phyloP scores from a whole-genome alignment of 306 rosid species.

The Cicer pinnatifidum region DNA sequence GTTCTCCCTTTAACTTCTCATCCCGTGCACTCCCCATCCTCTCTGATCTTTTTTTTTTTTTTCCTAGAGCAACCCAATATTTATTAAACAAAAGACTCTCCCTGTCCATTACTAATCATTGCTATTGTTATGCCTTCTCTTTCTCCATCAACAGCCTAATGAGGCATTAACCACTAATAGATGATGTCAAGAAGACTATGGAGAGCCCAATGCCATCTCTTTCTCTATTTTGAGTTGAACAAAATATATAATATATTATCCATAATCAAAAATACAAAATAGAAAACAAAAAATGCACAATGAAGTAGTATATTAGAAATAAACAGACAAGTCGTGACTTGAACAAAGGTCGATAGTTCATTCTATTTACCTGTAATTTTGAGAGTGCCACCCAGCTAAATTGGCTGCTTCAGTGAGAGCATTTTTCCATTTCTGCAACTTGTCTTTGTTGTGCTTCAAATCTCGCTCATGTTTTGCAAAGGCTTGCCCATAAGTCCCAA shows the following conservation, averaged over 20 bases:
- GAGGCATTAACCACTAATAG: no score
- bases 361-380: neutral
- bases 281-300: neutral
- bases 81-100: no score
- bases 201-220: no score
- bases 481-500: neutral
- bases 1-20: no score
- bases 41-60: no score
- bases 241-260: neutral
- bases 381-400: constrained; percentile 20
- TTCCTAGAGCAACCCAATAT: no score
- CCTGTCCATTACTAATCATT: no score
- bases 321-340: neutral
- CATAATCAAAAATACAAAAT: neutral
- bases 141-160: no score
- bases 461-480: constrained; percentile 7
- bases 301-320: neutral
- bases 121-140: no score
- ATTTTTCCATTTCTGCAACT: constrained; percentile 15
- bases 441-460: neutral
- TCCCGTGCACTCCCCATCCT: no score
- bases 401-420: constrained; percentile 23
- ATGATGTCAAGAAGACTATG: no score
- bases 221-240: no score
- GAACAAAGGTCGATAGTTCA: neutral